A percentile compares a stretch with the other conserved stretches of the same genome.
These are phyloP conservation scores for Teunomyces funiuensis DNA, from an alignment of 805 yeast genomes.

Conservation along the genomic window DNA sequence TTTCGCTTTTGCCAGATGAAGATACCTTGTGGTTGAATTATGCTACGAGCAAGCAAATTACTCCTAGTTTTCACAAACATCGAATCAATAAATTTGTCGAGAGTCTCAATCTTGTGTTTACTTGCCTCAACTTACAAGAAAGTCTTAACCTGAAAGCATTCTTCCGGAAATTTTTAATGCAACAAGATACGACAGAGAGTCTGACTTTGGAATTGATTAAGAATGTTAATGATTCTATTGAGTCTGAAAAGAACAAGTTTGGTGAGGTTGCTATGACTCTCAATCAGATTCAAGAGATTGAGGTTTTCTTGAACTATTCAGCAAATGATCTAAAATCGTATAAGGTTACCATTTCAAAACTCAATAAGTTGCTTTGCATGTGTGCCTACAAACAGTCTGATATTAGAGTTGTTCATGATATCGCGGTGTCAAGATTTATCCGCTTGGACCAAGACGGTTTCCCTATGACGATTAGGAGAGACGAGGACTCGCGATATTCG, in stretches of 20 bases:
- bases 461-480: neutral
- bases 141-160: slow-evolving; percentile 10
- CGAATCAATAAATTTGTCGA: slow-evolving; percentile 49
- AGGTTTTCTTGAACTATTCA: slow-evolving; percentile 49
- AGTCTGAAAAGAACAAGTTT: slow-evolving; percentile 20
- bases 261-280: slow-evolving; percentile 23
- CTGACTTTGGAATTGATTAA: slow-evolving; percentile 37
- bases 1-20: slow-evolving; percentile 24
- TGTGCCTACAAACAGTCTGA: slow-evolving; percentile 36
- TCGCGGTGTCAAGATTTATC: neutral
- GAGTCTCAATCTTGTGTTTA: slow-evolving; percentile 48
- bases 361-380: slow-evolving; percentile 38
- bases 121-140: slow-evolving; percentile 31
- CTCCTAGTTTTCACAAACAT: slow-evolving; percentile 40
- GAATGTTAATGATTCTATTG: slow-evolving; percentile 12
- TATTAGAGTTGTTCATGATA: slow-evolving; percentile 19
- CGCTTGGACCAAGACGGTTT: neutral
- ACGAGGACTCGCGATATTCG: slow-evolving; percentile 2
- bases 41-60: slow-evolving; percentile 23
- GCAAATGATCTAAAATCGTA: slow-evolving; percentile 40
- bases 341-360: slow-evolving; percentile 24
- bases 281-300: slow-evolving; percentile 38
- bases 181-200: slow-evolving; percentile 19
- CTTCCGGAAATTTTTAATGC: slow-evolving; percentile 8
- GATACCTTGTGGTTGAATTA: slow-evolving; percentile 21